Evolutionary conservation across 305 asterid genomes (phyloP).

Genomic region (Fraxinus baroniana): DNA sequence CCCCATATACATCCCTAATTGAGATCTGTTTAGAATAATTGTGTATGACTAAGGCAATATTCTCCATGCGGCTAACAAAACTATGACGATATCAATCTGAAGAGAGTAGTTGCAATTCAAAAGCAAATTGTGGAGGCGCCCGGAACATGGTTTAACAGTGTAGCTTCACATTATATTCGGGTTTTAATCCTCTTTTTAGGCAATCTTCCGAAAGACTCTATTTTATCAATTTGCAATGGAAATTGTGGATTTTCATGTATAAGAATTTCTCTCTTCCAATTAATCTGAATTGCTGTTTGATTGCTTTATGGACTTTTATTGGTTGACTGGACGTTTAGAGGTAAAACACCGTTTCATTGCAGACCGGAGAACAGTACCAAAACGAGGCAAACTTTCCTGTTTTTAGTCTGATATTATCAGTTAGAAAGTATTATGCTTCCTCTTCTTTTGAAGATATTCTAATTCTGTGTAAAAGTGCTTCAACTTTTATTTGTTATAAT

Average conservation of each 20-base stretch:
- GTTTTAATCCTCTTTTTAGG: not conserved
- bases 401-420: too few species aligned
- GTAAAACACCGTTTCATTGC: too few species aligned
- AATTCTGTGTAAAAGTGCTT: too few species aligned
- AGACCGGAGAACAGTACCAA: too few species aligned
- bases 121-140: not conserved
- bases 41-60: not conserved
- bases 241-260: not conserved
- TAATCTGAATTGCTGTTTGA: constrained; percentile 14
- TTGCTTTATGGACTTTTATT: constrained; percentile 73
- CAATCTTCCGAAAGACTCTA: not conserved
- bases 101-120: not conserved
- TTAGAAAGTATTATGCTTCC: too few species aligned
- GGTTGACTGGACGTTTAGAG: too few species aligned
- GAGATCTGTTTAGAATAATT: constrained; percentile 6
- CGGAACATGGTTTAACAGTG: not conserved
- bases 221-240: not conserved
- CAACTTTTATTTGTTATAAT: too few species aligned
- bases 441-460: too few species aligned
- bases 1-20: constrained; percentile 21
- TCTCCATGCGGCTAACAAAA: not conserved
- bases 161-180: not conserved
- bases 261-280: not conserved
- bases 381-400: too few species aligned
- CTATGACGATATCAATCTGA: not conserved